These are phyloP conservation scores for Boehmeria nivea DNA, from an alignment of 306 rosid genomes.

Conservation along the genomic window DNA sequence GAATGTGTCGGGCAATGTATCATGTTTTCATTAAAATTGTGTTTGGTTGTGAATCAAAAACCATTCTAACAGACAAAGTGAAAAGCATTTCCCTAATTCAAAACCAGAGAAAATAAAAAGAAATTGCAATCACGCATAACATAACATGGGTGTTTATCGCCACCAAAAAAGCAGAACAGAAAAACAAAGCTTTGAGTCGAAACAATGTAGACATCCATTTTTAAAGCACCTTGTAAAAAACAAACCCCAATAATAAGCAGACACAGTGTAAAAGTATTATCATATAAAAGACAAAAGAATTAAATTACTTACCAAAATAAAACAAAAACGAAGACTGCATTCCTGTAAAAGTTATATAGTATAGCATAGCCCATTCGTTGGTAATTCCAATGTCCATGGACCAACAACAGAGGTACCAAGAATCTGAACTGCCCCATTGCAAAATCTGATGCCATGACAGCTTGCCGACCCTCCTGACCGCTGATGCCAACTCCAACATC, in stretches of 20 bases:
- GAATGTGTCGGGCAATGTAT: neutral
- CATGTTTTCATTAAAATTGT: too few relatives aligned
- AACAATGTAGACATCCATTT: too few relatives aligned
- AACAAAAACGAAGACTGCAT: slow-evolving; percentile 96
- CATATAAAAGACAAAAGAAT: neutral
- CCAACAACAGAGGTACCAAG: slow-evolving; percentile 75
- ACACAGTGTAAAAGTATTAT: neutral
- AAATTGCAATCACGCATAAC: too few relatives aligned
- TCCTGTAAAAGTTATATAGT: slow-evolving; percentile 96
- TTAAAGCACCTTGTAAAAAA: too few relatives aligned
- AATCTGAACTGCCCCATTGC: slow-evolving; percentile 98
- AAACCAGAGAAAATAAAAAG: too few relatives aligned
- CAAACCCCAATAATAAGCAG: too few relatives aligned
- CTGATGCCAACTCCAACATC: slow-evolving; percentile 99
- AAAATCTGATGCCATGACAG: slow-evolving; percentile 99
- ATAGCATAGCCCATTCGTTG: slow-evolving; percentile 91
- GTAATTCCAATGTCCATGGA: slow-evolving; percentile 99
- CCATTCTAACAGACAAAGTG: too few relatives aligned
- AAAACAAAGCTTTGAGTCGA: too few relatives aligned
- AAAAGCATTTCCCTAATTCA: too few relatives aligned
- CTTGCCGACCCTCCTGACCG: slow-evolving; percentile 99
- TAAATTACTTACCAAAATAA: slow-evolving; percentile 71
- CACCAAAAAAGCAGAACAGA: too few relatives aligned
- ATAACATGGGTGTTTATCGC: too few relatives aligned
- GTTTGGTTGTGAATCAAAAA: too few relatives aligned